These are phyloP conservation scores for Candida jianshihensis DNA, from an alignment of 805 yeast species.

Conservation along the genomic window DNA sequence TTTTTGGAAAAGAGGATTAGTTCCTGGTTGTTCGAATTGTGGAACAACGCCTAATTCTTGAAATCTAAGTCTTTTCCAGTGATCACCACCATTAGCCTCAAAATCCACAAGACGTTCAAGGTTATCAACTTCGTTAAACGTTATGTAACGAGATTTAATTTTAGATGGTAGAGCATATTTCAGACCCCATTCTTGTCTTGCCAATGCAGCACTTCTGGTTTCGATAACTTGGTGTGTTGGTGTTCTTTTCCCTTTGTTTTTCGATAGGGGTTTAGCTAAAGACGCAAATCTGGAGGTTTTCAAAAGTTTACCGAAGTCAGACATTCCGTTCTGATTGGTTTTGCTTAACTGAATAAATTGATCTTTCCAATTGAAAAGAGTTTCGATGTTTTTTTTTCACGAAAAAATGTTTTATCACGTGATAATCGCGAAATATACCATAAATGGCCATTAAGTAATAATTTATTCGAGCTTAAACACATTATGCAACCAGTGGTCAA, in stretches of 20 bases:
- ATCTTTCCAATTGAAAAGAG: no score
- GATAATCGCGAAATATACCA: not conserved
- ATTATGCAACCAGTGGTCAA: constrained; percentile 54
- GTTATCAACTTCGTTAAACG: constrained; percentile 61
- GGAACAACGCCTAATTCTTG: constrained; percentile 55
- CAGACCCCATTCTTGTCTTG: constrained; percentile 70
- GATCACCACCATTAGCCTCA: constrained; percentile 53
- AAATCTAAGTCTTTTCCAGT: constrained; percentile 56
- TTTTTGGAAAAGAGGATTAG: constrained; percentile 29
- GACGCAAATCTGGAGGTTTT: constrained; percentile 28
- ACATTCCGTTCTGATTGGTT: no score
- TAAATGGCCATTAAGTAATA: not conserved
- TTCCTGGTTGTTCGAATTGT: constrained; percentile 16
- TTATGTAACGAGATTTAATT: constrained; percentile 50
- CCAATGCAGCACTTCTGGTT: constrained; percentile 57
- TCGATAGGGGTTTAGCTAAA: constrained; percentile 23
- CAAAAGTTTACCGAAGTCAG: constrained; percentile 22
- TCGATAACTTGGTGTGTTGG: constrained; percentile 74
- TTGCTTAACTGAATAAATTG: no score
- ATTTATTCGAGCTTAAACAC: constrained; percentile 24
- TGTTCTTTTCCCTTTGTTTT: constrained; percentile 8
- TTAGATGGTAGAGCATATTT: constrained; percentile 63
- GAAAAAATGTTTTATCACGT: not conserved
- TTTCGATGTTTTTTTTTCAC: not conserved
- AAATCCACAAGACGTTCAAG: constrained; percentile 63